Percentiles rank a stretch among this genome's conserved stretches.
Conservation (phyloP, 305 asterid species). For the Ajuga reptans region DNA sequence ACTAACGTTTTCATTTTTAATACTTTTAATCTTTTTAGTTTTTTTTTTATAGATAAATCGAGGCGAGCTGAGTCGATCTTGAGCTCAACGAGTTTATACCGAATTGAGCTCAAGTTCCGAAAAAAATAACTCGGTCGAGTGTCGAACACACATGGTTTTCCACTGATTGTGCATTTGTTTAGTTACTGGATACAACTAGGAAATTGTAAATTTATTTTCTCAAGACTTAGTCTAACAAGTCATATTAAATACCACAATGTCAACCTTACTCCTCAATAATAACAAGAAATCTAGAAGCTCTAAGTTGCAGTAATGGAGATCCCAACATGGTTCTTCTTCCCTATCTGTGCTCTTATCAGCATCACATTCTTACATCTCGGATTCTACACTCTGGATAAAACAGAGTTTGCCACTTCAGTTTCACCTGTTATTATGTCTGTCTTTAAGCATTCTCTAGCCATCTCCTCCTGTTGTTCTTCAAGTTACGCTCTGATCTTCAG, state of each 20-base stretch:
- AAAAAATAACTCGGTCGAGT: no score
- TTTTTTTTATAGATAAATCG: no score
- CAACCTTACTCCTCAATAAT: neutral
- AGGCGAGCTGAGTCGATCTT: no score
- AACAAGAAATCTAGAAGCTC: no score
- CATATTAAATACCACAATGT: no score
- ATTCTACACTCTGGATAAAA: neutral
- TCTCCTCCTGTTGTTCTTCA: neutral
- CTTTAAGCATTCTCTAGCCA: conserved; percentile 4
- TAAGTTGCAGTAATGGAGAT: neutral
- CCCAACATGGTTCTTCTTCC: neutral
- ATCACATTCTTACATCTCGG: conserved; percentile 12
- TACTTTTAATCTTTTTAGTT: no score
- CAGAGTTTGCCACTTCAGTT: neutral
- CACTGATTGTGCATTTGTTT: no score
- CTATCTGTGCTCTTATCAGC: neutral
- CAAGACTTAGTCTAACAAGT: neutral
- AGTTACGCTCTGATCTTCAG: no score
- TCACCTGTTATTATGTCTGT: neutral
- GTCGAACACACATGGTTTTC: no score
- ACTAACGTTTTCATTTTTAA: no score
- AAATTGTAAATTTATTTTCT: neutral
- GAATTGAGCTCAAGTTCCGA: no score
- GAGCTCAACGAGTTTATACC: no score
- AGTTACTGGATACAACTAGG: neutral